phyloP scores from a whole-genome alignment of 306 rosid species.

The Sicyos baderoa region DNA sequence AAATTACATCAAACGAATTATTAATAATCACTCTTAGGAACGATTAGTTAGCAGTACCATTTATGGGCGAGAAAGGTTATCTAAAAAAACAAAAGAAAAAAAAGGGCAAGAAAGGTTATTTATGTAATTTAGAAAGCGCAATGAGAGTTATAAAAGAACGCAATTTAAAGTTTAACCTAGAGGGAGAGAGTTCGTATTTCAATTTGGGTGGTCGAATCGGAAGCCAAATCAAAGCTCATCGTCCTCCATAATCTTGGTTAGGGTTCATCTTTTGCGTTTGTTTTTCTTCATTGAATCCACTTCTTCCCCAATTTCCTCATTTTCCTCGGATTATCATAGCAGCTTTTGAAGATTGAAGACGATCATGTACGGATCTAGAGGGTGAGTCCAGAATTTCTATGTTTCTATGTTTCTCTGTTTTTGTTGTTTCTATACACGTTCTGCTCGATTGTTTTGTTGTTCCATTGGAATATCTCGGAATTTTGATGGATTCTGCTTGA shows the following conservation, averaged over 20 bases:
- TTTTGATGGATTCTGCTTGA: not conserved
- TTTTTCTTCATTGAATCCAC: not conserved
- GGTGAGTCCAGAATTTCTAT: not conserved
- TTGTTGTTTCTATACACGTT: not conserved
- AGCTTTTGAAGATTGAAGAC: constrained; percentile 9
- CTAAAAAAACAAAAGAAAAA: too few species aligned
- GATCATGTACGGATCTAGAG: constrained; percentile 29
- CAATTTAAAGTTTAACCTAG: constrained; percentile 1
- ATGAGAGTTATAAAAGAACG: not conserved
- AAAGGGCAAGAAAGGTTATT: not conserved
- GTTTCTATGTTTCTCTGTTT: not conserved
- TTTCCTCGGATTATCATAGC: not conserved
- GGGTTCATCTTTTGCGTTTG: not conserved
- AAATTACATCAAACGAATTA: too few species aligned
- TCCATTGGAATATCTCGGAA: not conserved
- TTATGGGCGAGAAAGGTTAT: not conserved
- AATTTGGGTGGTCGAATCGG: constrained; percentile 6
- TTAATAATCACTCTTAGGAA: too few species aligned
- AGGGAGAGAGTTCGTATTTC: not conserved
- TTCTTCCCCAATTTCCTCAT: constrained; percentile 3
- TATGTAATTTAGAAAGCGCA: not conserved
- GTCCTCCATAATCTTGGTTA: constrained; percentile 1
- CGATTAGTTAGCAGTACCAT: too few species aligned
- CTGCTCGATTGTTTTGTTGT: not conserved
- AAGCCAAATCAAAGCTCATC: not conserved